Conservation (phyloP, 805 yeast genomes). For the Komagataella pastoris region DNA sequence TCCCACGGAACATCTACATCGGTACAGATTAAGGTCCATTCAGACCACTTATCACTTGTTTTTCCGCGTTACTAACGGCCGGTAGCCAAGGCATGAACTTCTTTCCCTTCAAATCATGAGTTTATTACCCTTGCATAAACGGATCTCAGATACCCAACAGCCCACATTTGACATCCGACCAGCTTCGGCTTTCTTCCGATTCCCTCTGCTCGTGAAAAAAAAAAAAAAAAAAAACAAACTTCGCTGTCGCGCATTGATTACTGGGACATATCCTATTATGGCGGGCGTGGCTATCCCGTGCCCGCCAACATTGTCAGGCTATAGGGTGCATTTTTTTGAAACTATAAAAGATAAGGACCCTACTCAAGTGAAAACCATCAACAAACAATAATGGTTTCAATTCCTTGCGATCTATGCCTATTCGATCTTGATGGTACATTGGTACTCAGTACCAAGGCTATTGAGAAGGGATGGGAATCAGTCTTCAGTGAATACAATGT, state of each 20-base stretch:
- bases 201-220: not conserved
- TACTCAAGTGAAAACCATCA: slow-evolving; percentile 3
- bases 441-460: slow-evolving; percentile 72
- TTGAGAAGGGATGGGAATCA: slow-evolving; percentile 72
- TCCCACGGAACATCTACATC: too few relatives aligned
- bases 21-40: too few relatives aligned
- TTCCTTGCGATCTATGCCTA: slow-evolving; percentile 17
- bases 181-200: not conserved
- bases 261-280: not conserved
- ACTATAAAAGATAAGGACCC: not conserved
- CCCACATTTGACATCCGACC: not conserved
- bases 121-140: not conserved
- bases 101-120: not conserved
- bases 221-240: not conserved
- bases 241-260: not conserved
- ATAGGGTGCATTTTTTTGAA: not conserved
- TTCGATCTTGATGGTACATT: slow-evolving; percentile 86
- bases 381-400: slow-evolving; percentile 1
- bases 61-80: not conserved
- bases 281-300: not conserved
- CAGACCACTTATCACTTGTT: too few relatives aligned
- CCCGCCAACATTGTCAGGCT: not conserved
- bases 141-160: not conserved
- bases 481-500: slow-evolving; percentile 49
- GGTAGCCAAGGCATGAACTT: not conserved